Conservation (phyloP, 805 yeast species). For the Hermanozyma aechmeae region DNA sequence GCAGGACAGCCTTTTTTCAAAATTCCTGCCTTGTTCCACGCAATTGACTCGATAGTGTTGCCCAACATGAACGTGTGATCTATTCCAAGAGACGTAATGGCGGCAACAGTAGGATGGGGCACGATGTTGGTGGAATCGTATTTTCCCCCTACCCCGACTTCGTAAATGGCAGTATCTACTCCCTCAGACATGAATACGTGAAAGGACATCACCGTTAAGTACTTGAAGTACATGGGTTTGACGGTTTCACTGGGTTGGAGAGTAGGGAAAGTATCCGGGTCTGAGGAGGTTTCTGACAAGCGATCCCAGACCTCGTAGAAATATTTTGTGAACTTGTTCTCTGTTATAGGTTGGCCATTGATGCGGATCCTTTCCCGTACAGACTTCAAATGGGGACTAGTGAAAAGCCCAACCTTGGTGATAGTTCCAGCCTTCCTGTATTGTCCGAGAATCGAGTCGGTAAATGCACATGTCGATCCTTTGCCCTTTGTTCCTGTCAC, state of each 20-base stretch:
- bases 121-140: slow-evolving; percentile 93
- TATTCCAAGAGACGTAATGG: slow-evolving; percentile 78
- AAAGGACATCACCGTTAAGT: slow-evolving; percentile 78
- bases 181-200: slow-evolving; percentile 84
- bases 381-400: slow-evolving; percentile 90
- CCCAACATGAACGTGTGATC: slow-evolving; percentile 90
- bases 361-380: slow-evolving; percentile 89
- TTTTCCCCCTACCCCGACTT: slow-evolving; percentile 98
- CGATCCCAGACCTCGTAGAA: slow-evolving; percentile 93
- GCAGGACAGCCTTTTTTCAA: slow-evolving; percentile 65
- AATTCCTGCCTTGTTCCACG: slow-evolving; percentile 96
- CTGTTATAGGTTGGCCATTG: slow-evolving; percentile 77
- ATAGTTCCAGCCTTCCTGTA: slow-evolving; percentile 34
- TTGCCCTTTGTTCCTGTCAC: slow-evolving; percentile 98
- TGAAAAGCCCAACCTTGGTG: slow-evolving; percentile 78
- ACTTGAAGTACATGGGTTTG: slow-evolving; percentile 92
- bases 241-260: slow-evolving; percentile 56
- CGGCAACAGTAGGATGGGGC: slow-evolving; percentile 72
- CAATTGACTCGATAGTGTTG: slow-evolving; percentile 75
- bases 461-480: slow-evolving; percentile 95
- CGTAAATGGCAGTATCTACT: slow-evolving; percentile 90
- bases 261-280: slow-evolving; percentile 49
- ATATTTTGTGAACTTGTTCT: slow-evolving; percentile 70
- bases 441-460: slow-evolving; percentile 68
- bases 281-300: slow-evolving; percentile 50